A percentile compares a stretch with the other conserved stretches of the same genome.
phyloP scores from a whole-genome alignment of 2,329 filamentous ascomycete genomes.

The Xylaria multiplex region DNA sequence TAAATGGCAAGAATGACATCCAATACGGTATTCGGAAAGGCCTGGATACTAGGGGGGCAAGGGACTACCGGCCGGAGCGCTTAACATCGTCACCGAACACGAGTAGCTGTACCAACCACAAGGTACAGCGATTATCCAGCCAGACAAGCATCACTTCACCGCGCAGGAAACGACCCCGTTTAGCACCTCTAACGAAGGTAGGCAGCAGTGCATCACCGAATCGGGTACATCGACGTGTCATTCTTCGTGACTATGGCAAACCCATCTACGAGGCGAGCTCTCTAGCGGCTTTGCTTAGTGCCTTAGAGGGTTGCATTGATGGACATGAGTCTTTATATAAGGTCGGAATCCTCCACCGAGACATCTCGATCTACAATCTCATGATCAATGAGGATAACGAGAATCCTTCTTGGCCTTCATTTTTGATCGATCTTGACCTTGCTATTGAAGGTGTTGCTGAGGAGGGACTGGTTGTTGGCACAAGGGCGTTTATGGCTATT shows the following conservation, averaged over 20 bases:
- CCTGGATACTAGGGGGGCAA: conserved; percentile 47
- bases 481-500: conserved; percentile 54
- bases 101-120: conserved; percentile 41
- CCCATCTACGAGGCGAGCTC: conserved; percentile 52
- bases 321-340: conserved; percentile 48
- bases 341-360: conserved; percentile 51
- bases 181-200: conserved; percentile 2
- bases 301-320: conserved; percentile 50
- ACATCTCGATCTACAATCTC: conserved; percentile 55
- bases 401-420: conserved; percentile 47
- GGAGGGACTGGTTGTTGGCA: conserved; percentile 53
- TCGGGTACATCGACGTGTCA: conserved; percentile 52
- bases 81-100: conserved; percentile 32
- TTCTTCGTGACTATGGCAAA: conserved; percentile 52
- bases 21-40: conserved; percentile 47
- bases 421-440: conserved; percentile 37
- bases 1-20: conserved; percentile 51
- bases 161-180: conserved; percentile 17
- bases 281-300: conserved; percentile 47
- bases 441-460: conserved; percentile 46
- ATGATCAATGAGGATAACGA: conserved; percentile 53
- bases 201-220: conserved; percentile 40
- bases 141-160: conserved; percentile 6
- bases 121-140: conserved; percentile 16
- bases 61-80: conserved; percentile 31